phyloP scores from a whole-genome alignment of 1,284 basidiomycete genomes.

The Peniophora sp. region DNA sequence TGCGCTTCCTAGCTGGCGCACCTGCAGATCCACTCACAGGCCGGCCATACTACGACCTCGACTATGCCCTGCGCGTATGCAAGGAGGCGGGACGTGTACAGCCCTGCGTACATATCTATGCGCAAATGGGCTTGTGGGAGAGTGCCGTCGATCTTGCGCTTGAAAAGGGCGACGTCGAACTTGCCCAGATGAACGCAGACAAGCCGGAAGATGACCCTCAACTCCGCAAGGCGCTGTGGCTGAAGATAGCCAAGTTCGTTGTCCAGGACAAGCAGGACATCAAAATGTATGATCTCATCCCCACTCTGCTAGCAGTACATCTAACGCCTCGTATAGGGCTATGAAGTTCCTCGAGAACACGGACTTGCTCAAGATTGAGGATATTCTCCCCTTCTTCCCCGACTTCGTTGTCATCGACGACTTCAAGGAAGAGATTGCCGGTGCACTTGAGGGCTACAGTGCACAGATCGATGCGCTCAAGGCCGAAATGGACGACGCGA shows the following conservation, averaged over 20 bases:
- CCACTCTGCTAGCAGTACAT: slow-evolving; percentile 6
- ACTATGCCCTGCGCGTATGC: slow-evolving; percentile 92
- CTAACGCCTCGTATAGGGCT: slow-evolving; percentile 48
- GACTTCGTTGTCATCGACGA: slow-evolving; percentile 99
- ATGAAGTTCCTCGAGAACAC: slow-evolving; percentile 96
- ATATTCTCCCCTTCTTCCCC: slow-evolving; percentile 98
- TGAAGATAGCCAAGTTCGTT: slow-evolving; percentile 95
- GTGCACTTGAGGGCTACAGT: slow-evolving; percentile 91
- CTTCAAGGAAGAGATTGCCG: slow-evolving; percentile 98
- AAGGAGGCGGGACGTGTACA: slow-evolving; percentile 77
- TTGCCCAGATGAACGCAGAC: slow-evolving; percentile 91
- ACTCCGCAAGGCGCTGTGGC: slow-evolving; percentile 91
- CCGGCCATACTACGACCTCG: slow-evolving; percentile 92
- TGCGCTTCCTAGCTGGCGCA: slow-evolving; percentile 81
- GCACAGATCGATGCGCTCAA: slow-evolving; percentile 88
- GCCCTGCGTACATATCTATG: slow-evolving; percentile 94
- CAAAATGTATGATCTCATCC: slow-evolving; percentile 66
- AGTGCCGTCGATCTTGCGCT: slow-evolving; percentile 94
- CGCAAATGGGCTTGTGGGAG: slow-evolving; percentile 96
- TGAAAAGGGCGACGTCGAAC: slow-evolving; percentile 85
- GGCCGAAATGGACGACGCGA: slow-evolving; percentile 94
- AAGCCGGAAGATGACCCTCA: slow-evolving; percentile 86
- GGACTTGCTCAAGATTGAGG: slow-evolving; percentile 94
- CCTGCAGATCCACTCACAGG: slow-evolving; percentile 78
- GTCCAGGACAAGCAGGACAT: slow-evolving; percentile 97